Conservation (phyloP, 2,329 filamentous ascomycete genomes). For the Phialophora tarda region DNA sequence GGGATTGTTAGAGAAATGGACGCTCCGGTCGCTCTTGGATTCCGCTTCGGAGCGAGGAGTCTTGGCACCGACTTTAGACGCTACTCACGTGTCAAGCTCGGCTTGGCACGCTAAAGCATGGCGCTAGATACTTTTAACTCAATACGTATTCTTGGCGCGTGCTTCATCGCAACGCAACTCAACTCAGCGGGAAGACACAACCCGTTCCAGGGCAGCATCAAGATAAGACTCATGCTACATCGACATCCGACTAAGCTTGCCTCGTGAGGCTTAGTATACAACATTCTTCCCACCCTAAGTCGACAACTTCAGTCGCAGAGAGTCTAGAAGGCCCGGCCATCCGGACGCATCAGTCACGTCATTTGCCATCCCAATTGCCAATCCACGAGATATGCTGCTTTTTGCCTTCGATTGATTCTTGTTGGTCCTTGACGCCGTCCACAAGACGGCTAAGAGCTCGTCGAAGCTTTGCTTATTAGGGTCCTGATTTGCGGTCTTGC, state of each 20-base stretch:
- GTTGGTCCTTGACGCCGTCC: background rate
- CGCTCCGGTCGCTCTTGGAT: too few species aligned
- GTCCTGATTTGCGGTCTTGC: slow-evolving; percentile 1
- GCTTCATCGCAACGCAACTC: background rate
- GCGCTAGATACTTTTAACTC: background rate
- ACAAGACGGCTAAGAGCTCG: background rate
- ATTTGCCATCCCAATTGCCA: slow-evolving; percentile 24
- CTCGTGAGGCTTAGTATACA: background rate
- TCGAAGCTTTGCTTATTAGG: slow-evolving; percentile 9
- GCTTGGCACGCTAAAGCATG: background rate
- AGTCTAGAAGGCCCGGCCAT: slow-evolving; percentile 1
- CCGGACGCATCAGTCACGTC: slow-evolving; percentile 12
- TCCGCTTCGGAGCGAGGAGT: background rate
- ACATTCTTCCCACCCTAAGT: background rate
- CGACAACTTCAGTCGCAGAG: background rate
- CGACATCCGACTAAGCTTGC: background rate
- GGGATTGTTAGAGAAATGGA: too few species aligned
- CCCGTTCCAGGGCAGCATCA: background rate
- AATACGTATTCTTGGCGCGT: background rate
- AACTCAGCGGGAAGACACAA: background rate
- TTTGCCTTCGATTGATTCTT: background rate
- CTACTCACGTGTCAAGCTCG: background rate
- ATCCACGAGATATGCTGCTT: slow-evolving; percentile 2
- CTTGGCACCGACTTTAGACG: background rate
- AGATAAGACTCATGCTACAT: background rate